A percentile compares a stretch with the other conserved stretches of the same genome.
phyloP scores from a whole-genome alignment of 176 grass and related monocot species.

The Avena eriantha region DNA sequence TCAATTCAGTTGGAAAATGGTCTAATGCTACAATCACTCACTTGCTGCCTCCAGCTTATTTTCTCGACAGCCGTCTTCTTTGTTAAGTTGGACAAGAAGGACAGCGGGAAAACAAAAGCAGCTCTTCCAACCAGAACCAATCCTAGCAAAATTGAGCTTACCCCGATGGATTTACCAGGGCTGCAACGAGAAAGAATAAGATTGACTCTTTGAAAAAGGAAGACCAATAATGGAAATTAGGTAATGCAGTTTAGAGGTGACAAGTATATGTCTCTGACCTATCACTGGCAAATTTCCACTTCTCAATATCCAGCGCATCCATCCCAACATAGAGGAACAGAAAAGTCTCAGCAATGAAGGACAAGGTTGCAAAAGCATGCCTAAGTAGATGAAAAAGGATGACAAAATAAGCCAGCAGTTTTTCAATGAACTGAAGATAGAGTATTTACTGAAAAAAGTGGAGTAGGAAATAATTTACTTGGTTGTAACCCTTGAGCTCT shows the following conservation, averaged over 20 bases:
- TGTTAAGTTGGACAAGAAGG: constrained; percentile 89
- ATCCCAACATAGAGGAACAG: constrained; percentile 98
- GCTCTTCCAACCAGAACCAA: constrained; percentile 93
- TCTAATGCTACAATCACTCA: constrained; percentile 39
- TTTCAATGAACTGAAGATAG: background rate
- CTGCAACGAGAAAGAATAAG: constrained; percentile 54
- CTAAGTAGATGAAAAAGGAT: constrained; percentile 48
- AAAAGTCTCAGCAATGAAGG: constrained; percentile 95
- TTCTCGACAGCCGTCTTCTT: constrained; percentile 67
- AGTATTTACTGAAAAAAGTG: background rate
- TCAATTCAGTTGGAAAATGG: constrained; percentile 1
- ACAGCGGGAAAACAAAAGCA: constrained; percentile 98
- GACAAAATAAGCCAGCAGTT: background rate
- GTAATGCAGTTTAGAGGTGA: constrained; percentile 16
- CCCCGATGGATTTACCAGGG: constrained; percentile 81
- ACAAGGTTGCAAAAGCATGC: constrained; percentile 95
- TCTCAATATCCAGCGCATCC: constrained; percentile 97
- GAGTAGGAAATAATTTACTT: constrained; percentile 63
- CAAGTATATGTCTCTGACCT: constrained; percentile 53
- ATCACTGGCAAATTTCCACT: constrained; percentile 88
- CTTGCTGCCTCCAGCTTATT: constrained; percentile 87
- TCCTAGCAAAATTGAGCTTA: constrained; percentile 87
- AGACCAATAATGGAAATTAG: background rate
- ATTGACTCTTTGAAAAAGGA: background rate
- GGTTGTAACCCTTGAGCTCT: constrained; percentile 98